phyloP scores from a whole-genome alignment of 2,329 filamentous ascomycete genomes.

The Colletotrichum acutatum region DNA sequence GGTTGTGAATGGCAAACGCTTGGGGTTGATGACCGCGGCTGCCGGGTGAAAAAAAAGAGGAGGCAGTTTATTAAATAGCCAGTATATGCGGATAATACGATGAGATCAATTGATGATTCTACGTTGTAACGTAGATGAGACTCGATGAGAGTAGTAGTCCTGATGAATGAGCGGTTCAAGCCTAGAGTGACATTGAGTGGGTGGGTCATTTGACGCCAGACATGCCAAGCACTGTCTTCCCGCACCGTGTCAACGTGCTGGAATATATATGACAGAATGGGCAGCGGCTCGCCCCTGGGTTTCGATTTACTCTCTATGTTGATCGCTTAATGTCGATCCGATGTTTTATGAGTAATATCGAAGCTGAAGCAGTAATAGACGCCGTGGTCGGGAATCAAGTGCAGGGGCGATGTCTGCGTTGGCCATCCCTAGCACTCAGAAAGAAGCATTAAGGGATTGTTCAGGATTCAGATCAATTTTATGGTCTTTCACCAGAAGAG shows the following conservation, averaged over 20 bases:
- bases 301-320: background rate
- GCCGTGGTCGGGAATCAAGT: too few species aligned
- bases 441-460: too few species aligned
- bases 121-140: background rate
- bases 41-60: too few species aligned
- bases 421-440: too few species aligned
- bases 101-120: background rate
- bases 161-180: background rate
- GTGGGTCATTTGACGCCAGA: background rate
- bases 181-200: background rate
- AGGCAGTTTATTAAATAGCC: too few species aligned
- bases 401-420: too few species aligned
- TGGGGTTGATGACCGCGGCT: background rate
- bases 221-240: background rate
- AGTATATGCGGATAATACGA: background rate
- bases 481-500: too few species aligned
- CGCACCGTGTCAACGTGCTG: background rate
- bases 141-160: background rate
- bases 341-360: too few species aligned
- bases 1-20: background rate
- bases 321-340: accelerated
- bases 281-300: too few species aligned
- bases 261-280: background rate
- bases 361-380: too few species aligned
- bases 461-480: too few species aligned